A percentile compares a stretch with the other conserved stretches of the same genome.
Conservation (phyloP, 2,329 filamentous ascomycete genomes). For the Nothophaeocryptopus gaeumannii region DNA sequence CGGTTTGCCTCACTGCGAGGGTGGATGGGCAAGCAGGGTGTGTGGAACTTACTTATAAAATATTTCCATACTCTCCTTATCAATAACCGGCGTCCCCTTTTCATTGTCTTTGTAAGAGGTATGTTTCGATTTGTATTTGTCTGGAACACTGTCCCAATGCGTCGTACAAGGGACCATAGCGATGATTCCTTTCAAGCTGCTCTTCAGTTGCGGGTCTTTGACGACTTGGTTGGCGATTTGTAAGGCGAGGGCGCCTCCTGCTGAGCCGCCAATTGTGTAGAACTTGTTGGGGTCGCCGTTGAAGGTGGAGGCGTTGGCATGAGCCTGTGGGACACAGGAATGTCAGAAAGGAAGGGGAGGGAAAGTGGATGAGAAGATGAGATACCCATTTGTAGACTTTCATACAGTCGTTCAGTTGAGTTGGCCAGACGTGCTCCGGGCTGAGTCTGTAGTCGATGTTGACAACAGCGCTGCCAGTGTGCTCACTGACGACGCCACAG, state of each 20-base stretch:
- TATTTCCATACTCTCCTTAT: slow-evolving; percentile 25
- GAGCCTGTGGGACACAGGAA: slow-evolving; percentile 11
- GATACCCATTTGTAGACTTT: slow-evolving; percentile 41
- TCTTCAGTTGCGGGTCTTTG: slow-evolving; percentile 21
- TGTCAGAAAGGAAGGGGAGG: not conserved
- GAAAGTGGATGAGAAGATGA: not conserved
- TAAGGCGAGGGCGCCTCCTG: slow-evolving; percentile 25
- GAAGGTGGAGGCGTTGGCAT: slow-evolving; percentile 25
- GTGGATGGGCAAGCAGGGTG: too few relatives aligned
- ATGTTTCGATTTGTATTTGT: slow-evolving; percentile 26
- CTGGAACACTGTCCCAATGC: slow-evolving; percentile 27
- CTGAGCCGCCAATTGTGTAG: slow-evolving; percentile 31
- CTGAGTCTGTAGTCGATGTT: slow-evolving; percentile 47
- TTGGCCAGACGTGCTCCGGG: slow-evolving; percentile 46
- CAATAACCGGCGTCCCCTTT: slow-evolving; percentile 22
- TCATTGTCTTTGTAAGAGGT: slow-evolving; percentile 24
- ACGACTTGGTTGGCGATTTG: slow-evolving; percentile 24
- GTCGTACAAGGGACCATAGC: slow-evolving; percentile 39
- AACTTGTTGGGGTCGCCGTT: slow-evolving; percentile 22
- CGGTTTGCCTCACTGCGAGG: too few relatives aligned
- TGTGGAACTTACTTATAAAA: slow-evolving; percentile 20
- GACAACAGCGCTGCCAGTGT: slow-evolving; percentile 29
- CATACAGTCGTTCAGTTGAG: slow-evolving; percentile 42
- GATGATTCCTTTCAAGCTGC: slow-evolving; percentile 33
- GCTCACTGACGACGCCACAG: slow-evolving; percentile 24